Evolutionary conservation across 139 green algal genomes (phyloP).

Genomic region (Penium margaritaceum): DNA sequence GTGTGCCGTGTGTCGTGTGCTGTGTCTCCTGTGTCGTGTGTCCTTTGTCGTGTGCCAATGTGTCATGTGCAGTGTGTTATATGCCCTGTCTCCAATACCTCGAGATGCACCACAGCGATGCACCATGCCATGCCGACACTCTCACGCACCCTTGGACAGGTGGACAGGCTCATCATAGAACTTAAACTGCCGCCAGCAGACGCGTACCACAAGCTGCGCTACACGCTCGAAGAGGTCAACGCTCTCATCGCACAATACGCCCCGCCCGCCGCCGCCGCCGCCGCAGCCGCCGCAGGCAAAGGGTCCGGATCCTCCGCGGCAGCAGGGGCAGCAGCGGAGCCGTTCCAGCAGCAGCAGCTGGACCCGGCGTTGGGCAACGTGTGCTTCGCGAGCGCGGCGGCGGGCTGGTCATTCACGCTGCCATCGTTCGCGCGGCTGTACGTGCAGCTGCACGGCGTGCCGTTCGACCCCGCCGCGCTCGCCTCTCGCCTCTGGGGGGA

Average conservation of each 20-base stretch:
- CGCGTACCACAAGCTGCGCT: conserved; percentile 93
- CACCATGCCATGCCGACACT: too few relatives aligned
- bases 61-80: too few relatives aligned
- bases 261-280: not conserved
- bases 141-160: conserved; percentile 4
- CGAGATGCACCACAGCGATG: too few relatives aligned
- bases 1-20: too few relatives aligned
- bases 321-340: not conserved
- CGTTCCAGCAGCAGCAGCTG: conserved; percentile 12
- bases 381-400: conserved; percentile 60
- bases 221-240: conserved; percentile 89
- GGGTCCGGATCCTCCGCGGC: not conserved
- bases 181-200: conserved; percentile 94
- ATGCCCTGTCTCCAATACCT: too few relatives aligned
- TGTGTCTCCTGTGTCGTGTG: too few relatives aligned
- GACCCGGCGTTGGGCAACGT: conserved; percentile 83
- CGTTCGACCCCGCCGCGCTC: conserved; percentile 57
- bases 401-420: conserved; percentile 87
- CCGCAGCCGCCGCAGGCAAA: not conserved
- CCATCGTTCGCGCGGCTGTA: conserved; percentile 80
- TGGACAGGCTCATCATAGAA: conserved; percentile 91
- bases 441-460: conserved; percentile 53
- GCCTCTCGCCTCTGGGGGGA: conserved; percentile 83
- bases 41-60: too few relatives aligned
- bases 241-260: conserved; percentile 12